Evolutionary conservation across 2,329 filamentous ascomycete genomes (phyloP).

Genomic region (Trichophyton verrucosum): DNA sequence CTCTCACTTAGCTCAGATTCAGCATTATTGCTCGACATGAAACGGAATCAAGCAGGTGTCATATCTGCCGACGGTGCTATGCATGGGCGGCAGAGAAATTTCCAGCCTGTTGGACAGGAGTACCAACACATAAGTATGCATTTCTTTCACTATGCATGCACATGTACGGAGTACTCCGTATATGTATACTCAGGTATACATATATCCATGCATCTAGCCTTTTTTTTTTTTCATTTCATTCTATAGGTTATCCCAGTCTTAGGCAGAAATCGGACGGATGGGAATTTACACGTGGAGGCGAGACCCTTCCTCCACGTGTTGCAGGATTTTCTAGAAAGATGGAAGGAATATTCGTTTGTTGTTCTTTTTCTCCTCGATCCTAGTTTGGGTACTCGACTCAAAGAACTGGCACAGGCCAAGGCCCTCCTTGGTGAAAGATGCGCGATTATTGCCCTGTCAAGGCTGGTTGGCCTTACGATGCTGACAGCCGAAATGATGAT

Average conservation of each 20-base stretch:
- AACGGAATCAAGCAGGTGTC: too few relatives aligned
- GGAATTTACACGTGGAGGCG: not conserved
- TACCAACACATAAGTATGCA: too few relatives aligned
- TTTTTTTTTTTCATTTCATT: too few relatives aligned
- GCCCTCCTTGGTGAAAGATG: too few relatives aligned
- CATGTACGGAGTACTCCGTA: too few relatives aligned
- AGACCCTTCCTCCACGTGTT: not conserved
- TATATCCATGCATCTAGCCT: not conserved
- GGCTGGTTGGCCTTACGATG: too few relatives aligned
- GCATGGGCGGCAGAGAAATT: not conserved
- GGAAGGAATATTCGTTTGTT: not conserved
- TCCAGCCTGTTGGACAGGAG: not conserved
- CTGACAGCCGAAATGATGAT: too few relatives aligned
- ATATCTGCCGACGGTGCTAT: not conserved
- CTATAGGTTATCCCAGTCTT: not conserved
- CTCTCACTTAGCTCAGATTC: too few relatives aligned
- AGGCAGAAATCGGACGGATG: not conserved
- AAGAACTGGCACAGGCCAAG: not conserved
- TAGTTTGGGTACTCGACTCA: too few relatives aligned
- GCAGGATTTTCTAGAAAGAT: constrained; percentile 1
- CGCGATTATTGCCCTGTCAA: too few relatives aligned
- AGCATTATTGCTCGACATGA: too few relatives aligned
- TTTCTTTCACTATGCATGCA: not conserved
- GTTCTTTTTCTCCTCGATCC: not conserved
- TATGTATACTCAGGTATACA: too few relatives aligned